Evolutionary conservation across 768 basidiomycete genomes (phyloP).

Genomic region (Xerocomellus dryophilus): DNA sequence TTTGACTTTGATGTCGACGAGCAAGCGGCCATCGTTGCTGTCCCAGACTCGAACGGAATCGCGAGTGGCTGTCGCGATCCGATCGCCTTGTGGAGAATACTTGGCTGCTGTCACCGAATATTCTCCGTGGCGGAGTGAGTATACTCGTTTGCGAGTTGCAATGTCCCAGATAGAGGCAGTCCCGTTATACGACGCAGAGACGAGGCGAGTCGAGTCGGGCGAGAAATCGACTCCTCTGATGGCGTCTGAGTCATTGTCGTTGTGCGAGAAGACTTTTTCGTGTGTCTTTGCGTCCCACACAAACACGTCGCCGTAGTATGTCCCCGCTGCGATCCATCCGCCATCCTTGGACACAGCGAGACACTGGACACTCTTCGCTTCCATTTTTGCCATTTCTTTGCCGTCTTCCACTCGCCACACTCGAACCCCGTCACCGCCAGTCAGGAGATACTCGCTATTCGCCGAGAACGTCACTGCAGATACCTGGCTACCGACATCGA

Average conservation of each 20-base stretch:
- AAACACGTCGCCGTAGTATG: too few species aligned
- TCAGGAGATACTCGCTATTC: neutral
- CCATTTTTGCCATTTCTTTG: neutral
- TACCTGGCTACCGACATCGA: neutral
- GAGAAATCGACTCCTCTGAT: slow-evolving; percentile 1
- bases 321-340: too few species aligned
- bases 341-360: too few species aligned
- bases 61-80: neutral
- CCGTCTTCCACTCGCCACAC: neutral
- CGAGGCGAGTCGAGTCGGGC: neutral
- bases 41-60: neutral
- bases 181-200: neutral
- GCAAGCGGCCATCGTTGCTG: neutral
- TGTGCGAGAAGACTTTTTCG: too few species aligned
- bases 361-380: neutral
- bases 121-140: neutral
- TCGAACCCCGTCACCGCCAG: neutral
- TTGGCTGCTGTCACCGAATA: neutral
- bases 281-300: too few species aligned
- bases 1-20: neutral
- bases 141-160: neutral
- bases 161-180: neutral
- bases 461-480: neutral
- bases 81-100: neutral
- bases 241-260: too few species aligned